Evolutionary conservation across 441 rosid genomes (phyloP), one percentile per base, ranked within the genome.

Genomic region (Mallotus repandus): DNA sequence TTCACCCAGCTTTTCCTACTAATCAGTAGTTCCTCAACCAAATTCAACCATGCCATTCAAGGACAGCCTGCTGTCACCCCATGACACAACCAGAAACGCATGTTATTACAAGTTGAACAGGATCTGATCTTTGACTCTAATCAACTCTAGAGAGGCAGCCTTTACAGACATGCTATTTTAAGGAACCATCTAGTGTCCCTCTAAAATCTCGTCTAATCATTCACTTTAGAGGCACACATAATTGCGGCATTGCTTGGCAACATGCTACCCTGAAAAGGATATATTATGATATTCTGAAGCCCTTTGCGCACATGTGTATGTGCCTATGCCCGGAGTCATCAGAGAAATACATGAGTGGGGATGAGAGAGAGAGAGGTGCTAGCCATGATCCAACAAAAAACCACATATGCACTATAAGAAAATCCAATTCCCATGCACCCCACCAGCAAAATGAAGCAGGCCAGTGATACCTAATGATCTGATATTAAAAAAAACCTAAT

Each of bases 401-500:
- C 53, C 41, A 38, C 7, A 38, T 4, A 38, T 38, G 41, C 41
- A 38, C 5, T 38, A 48, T 22, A 0, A 29, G 16, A 15, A 66
- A 48, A 60, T 13, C 35, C 14, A 68, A 48, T 25, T 19, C 13
- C 38, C 41, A 62, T 25, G 8, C 11, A 16, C 22, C 9, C 19
- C 59, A 4, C 18, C 6, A 67, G 32, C 13, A 5, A 16, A 7
- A 70, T 46, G 18, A 54, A 45, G 32, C 46, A n/a, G 60, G 18
- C 46, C 45, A 58, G 6, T 13, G 25, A 25, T 66, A 12, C 13
- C 19, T 50, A 35, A n/a, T 10, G 21, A 62, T 62, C 58, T 16
- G 63, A 53, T 52, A 66, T 19, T 21, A 46, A 70, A 62, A n/a
- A 50, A 21, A 58, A 69, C 41, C 67, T 65, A 64, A 63, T n/a